A percentile compares a stretch with the other conserved stretches of the same genome.
phyloP scores from a whole-genome alignment of 2,329 filamentous ascomycete species.

The Fusarium newnesense region DNA sequence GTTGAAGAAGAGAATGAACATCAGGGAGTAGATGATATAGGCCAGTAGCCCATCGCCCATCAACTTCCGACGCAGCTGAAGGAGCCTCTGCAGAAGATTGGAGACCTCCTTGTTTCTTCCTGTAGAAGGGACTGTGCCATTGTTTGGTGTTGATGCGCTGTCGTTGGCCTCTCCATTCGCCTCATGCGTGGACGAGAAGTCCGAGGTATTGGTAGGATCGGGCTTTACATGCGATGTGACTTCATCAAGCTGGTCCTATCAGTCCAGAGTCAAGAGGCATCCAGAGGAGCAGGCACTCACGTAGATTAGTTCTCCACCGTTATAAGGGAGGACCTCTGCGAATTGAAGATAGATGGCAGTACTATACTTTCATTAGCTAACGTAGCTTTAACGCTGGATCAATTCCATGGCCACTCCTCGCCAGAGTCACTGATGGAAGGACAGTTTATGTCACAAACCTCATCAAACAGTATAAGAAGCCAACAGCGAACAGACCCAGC shows the following conservation, averaged over 20 bases:
- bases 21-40: not conserved
- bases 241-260: not conserved
- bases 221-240: not conserved
- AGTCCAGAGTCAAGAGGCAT: not conserved
- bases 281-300: not conserved
- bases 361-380: not conserved
- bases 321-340: not conserved
- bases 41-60: not conserved
- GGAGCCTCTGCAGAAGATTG: not conserved
- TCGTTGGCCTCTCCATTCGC: not conserved
- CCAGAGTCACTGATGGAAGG: too few species aligned
- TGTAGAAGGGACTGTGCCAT: too few species aligned
- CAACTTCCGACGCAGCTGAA: not conserved
- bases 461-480: not conserved
- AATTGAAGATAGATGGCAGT: not conserved
- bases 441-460: not conserved
- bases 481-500: not conserved
- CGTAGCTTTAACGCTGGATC: too few species aligned
- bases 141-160: too few species aligned
- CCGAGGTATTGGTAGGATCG: not conserved
- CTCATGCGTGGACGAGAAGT: not conserved
- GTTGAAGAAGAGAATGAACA: not conserved
- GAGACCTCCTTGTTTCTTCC: not conserved
- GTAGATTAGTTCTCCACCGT: not conserved
- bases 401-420: too few species aligned